Percentiles rank a stretch among this genome's conserved stretches.
These are phyloP conservation scores for Colletotrichum phormii DNA, from an alignment of 2,329 filamentous ascomycete species.

Conservation along the genomic window DNA sequence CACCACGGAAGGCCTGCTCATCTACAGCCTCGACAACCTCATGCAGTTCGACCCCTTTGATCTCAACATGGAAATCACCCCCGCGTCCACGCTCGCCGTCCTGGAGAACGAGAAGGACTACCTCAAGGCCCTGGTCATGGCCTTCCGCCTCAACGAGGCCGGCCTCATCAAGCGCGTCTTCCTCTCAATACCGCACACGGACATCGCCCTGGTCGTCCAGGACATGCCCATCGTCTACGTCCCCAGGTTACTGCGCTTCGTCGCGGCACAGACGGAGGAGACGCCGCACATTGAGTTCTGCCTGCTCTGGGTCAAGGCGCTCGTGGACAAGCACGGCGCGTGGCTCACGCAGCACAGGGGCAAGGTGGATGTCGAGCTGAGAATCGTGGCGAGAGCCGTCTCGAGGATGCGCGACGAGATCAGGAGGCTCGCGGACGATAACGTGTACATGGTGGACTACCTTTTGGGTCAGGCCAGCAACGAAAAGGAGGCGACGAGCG, in stretches of 20 bases:
- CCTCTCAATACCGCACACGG: constrained; percentile 79
- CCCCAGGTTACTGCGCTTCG: constrained; percentile 84
- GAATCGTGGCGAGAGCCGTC: constrained; percentile 84
- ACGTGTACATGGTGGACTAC: constrained; percentile 90
- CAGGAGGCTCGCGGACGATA: constrained; percentile 85
- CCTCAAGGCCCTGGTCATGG: constrained; percentile 94
- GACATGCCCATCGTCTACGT: constrained; percentile 89
- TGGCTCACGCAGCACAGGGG: constrained; percentile 85
- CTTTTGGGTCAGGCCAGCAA: constrained; percentile 65
- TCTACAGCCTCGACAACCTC: constrained; percentile 89
- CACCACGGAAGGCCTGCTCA: constrained; percentile 91
- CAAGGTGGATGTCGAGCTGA: constrained; percentile 85
- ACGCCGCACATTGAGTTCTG: constrained; percentile 96
- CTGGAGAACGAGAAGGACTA: constrained; percentile 79
- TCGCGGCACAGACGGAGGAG: constrained; percentile 88
- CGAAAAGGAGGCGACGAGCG: constrained; percentile 28
- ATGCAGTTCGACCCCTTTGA: constrained; percentile 96
- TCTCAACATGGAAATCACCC: constrained; percentile 93
- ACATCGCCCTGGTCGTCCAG: constrained; percentile 82
- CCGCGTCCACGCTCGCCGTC: constrained; percentile 80
- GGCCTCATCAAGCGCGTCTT: constrained; percentile 87
- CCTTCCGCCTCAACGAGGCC: constrained; percentile 92
- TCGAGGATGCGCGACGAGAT: constrained; percentile 85
- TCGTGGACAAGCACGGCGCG: constrained; percentile 84
- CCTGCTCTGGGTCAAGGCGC: constrained; percentile 88